Evolutionary conservation across 345 rosid species (phyloP), one percentile per base, ranked within the genome.

Genomic region (Adansonia digitata): DNA sequence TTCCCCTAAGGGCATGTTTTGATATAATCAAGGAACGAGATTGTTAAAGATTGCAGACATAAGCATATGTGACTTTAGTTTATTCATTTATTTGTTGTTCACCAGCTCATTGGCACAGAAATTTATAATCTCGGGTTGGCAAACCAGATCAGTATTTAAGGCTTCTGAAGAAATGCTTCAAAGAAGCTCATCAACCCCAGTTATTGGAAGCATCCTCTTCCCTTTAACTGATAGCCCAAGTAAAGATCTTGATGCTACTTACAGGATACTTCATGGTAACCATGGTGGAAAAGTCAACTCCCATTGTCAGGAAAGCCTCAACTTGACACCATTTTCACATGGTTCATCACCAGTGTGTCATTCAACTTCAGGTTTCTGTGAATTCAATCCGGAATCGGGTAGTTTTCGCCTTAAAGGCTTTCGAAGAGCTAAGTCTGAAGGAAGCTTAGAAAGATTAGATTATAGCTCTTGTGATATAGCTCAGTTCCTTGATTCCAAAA

Each of bases 391-490:
- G 5, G 73, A 69, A 69, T 49, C 59, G 7, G 57, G 27, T 34
- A 14, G 52, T 68, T 72, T 29, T 40, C 14, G 37, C 45, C 51
- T 26, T 6, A 31, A 43, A 69, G 74, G 74, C 5, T 71, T 82
- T 61, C 59, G 80, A 63, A 82, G 78, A 77, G 81, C 78, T 45
- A 77, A 60, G 35, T 85, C 88, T 0, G 80, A 80, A 17, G 71
- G 82, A 63, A 74, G 72, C 75, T 74, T 85, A 53, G 75, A 81
- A 27, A 76, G 68, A 59, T 69, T 82, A n/a, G 73, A 57, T 35
- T 13, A 37, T 45, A 39, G 15, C 13, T 73, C 78, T 39, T 4
- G 45, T 75, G 78, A 78, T 61, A 60, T 39, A 51, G 70, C 77
- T 49, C 78, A 81, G 66, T 37, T 72, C 60, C 74, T 24, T 43